Conservation (phyloP, 768 basidiomycete genomes). For the Phallus indusiatus region DNA sequence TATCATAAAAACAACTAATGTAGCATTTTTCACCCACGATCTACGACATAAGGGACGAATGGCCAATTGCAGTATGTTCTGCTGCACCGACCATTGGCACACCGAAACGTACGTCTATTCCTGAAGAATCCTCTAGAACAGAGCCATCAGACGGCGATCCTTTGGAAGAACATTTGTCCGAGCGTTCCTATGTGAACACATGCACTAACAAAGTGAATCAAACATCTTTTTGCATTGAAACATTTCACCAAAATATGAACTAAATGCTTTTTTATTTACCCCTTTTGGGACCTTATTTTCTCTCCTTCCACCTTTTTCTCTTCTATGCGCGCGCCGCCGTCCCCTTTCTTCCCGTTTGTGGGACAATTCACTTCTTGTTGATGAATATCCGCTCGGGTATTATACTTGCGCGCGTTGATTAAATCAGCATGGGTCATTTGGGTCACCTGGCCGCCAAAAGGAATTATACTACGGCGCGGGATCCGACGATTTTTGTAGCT, state of each 20-base stretch:
- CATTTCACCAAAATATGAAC: background rate
- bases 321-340: background rate
- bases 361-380: background rate
- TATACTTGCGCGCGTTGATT: background rate
- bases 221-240: background rate
- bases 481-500: conserved; percentile 74
- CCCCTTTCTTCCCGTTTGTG: background rate
- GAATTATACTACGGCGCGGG: conserved; percentile 65
- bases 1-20: no score
- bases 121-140: conserved; percentile 19
- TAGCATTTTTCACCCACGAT: conserved; percentile 67
- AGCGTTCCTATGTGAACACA: conserved; percentile 55
- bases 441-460: conserved; percentile 40
- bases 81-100: conserved; percentile 25
- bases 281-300: background rate
- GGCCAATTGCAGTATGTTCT: conserved; percentile 62
- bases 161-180: conserved; percentile 4
- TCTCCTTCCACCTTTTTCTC: background rate
- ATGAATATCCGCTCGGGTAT: no score
- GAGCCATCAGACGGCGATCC: no score
- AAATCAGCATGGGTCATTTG: conserved; percentile 65
- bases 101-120: conserved; percentile 44
- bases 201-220: conserved; percentile 72
- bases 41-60: conserved; percentile 54
- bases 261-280: background rate